Evolutionary conservation across 1,284 basidiomycete genomes (phyloP).

Genomic region (Naganishia sp.): DNA sequence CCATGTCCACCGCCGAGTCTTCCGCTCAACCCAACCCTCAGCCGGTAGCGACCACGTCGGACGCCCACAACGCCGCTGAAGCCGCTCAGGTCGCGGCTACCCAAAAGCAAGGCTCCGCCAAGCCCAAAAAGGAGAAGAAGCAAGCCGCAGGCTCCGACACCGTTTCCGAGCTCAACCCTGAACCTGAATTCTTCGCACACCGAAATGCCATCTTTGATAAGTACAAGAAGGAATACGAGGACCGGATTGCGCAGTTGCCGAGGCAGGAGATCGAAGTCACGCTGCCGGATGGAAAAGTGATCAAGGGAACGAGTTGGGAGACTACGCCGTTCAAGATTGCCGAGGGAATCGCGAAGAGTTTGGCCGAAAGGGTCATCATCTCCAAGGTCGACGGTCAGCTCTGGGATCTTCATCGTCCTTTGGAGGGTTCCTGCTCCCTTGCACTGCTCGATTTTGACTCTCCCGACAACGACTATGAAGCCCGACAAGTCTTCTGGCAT

Average conservation of each 20-base stretch:
- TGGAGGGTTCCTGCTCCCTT: conserved; percentile 79
- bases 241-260: conserved; percentile 67
- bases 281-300: conserved; percentile 80
- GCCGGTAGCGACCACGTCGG: conserved; percentile 11
- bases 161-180: conserved; percentile 56
- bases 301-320: conserved; percentile 87
- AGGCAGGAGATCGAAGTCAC: conserved; percentile 82
- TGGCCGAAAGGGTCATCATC: conserved; percentile 89
- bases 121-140: conserved; percentile 27
- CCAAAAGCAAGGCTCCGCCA: conserved; percentile 16
- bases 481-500: conserved; percentile 98
- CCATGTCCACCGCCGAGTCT: conserved; percentile 22
- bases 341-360: conserved; percentile 78
- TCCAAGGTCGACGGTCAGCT: conserved; percentile 77
- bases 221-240: conserved; percentile 82
- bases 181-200: conserved; percentile 83
- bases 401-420: conserved; percentile 93
- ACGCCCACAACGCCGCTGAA: conserved; percentile 16
- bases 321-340: conserved; percentile 94
- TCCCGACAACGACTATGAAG: conserved; percentile 71
- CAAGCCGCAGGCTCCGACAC: not conserved
- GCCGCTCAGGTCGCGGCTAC: conserved; percentile 6
- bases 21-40: conserved; percentile 26
- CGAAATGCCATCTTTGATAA: conserved; percentile 88
- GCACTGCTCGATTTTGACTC: conserved; percentile 93